A percentile compares a stretch with the other conserved stretches of the same genome.
phyloP scores from a whole-genome alignment of 495 filamentous ascomycete genomes.

The Daldinia bambusicola region DNA sequence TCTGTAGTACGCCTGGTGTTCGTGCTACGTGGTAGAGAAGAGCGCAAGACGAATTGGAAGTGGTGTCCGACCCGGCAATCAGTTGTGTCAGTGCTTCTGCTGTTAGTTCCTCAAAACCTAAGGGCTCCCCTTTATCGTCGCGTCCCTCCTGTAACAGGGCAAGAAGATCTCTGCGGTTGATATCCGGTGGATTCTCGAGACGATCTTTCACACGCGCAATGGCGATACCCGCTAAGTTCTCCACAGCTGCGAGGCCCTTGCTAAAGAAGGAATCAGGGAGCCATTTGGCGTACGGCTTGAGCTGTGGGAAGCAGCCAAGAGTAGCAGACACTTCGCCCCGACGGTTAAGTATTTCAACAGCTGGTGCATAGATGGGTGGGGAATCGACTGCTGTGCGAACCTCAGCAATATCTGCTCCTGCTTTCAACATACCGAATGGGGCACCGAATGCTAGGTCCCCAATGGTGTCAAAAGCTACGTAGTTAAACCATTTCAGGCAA shows the following conservation, averaged over 20 bases:
- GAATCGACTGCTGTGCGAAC: slow-evolving; percentile 62
- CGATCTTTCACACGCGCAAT: slow-evolving; percentile 81
- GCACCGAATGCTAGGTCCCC: slow-evolving; percentile 73
- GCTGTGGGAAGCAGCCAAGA: slow-evolving; percentile 66
- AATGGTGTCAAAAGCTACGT: slow-evolving; percentile 92
- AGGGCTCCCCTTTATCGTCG: slow-evolving; percentile 77
- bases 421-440: slow-evolving; percentile 69
- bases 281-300: slow-evolving; percentile 73
- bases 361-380: slow-evolving; percentile 67
- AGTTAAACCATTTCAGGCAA: slow-evolving; percentile 93
- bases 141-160: slow-evolving; percentile 87
- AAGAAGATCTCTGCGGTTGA: slow-evolving; percentile 78
- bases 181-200: slow-evolving; percentile 70
- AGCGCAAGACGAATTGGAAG: slow-evolving; percentile 88
- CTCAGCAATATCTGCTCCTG: slow-evolving; percentile 68
- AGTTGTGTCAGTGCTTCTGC: slow-evolving; percentile 91
- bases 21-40: slow-evolving; percentile 79
- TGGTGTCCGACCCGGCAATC: slow-evolving; percentile 91
- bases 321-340: slow-evolving; percentile 74
- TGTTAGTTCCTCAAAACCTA: slow-evolving; percentile 82
- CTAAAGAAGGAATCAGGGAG: slow-evolving; percentile 76
- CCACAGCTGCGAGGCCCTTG: slow-evolving; percentile 69
- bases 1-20: slow-evolving; percentile 76
- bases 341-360: slow-evolving; percentile 77
- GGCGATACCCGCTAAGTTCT: slow-evolving; percentile 78